phyloP scores from a whole-genome alignment of 2,329 filamentous ascomycete species.

The Neoscytalidium dimidiatum region DNA sequence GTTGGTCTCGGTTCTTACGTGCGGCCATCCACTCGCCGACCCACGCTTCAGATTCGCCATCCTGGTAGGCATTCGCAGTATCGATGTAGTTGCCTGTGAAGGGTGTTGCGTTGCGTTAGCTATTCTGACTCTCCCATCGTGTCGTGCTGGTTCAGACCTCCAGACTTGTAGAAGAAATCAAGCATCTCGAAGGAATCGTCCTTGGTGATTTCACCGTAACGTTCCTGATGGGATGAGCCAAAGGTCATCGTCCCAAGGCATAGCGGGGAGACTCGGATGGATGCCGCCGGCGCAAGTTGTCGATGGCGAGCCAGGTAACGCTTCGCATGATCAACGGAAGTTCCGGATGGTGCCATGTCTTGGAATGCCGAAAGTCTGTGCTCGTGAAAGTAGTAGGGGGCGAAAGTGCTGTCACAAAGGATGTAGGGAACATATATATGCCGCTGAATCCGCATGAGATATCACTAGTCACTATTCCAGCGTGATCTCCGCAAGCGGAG shows the following conservation, averaged over 20 bases:
- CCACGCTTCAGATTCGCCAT: constrained; percentile 45
- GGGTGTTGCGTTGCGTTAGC: not conserved
- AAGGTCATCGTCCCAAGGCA: constrained; percentile 59
- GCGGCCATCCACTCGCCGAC: constrained; percentile 47
- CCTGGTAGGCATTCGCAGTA: constrained; percentile 21
- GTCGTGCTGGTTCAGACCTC: constrained; percentile 26
- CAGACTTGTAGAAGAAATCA: constrained; percentile 65
- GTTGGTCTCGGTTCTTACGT: constrained; percentile 39
- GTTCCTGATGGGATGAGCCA: constrained; percentile 48
- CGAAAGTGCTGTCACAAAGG: too few relatives aligned
- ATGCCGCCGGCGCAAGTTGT: constrained; percentile 53
- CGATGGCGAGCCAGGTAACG: constrained; percentile 54
- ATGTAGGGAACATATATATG: too few relatives aligned
- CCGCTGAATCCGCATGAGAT: too few relatives aligned
- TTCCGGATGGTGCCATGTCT: too few relatives aligned
- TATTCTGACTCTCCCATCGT: not conserved
- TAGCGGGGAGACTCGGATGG: constrained; percentile 56
- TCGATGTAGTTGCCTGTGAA: constrained; percentile 63
- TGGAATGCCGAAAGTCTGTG: too few relatives aligned
- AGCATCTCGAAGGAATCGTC: constrained; percentile 64
- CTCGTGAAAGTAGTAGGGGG: too few relatives aligned
- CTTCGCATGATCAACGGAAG: too few relatives aligned
- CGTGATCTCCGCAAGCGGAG: too few relatives aligned
- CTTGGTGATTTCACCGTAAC: constrained; percentile 41
- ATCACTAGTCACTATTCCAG: too few relatives aligned